Percentiles rank a stretch among this genome's conserved stretches.
phyloP scores from a whole-genome alignment of 2,329 filamentous ascomycete genomes.

The Alternaria longipes region DNA sequence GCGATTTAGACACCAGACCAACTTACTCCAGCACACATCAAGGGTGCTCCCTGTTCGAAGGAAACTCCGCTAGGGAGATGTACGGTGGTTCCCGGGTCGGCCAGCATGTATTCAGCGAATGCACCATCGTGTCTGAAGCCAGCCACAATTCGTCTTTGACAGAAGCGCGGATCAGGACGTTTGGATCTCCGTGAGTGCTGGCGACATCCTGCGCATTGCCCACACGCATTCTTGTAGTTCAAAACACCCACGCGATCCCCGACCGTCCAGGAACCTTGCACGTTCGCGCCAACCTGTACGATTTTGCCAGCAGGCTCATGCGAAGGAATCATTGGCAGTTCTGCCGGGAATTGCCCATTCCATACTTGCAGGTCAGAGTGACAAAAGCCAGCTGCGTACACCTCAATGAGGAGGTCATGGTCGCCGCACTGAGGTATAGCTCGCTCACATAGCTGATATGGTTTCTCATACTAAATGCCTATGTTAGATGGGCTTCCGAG shows the following conservation, averaged over 20 bases:
- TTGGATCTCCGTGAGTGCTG: constrained; percentile 21
- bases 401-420: constrained; percentile 32
- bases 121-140: constrained; percentile 45
- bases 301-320: constrained; percentile 48
- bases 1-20: background rate
- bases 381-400: constrained; percentile 40
- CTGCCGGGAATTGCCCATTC: constrained; percentile 33
- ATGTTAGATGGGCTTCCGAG: background rate
- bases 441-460: constrained; percentile 27
- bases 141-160: constrained; percentile 37
- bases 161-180: constrained; percentile 40
- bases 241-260: constrained; percentile 44
- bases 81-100: constrained; percentile 41
- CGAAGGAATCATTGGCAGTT: constrained; percentile 45
- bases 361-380: constrained; percentile 40
- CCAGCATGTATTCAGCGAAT: constrained; percentile 46
- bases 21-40: constrained; percentile 50
- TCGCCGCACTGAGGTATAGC: constrained; percentile 29
- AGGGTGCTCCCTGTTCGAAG: constrained; percentile 42
- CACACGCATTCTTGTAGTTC: constrained; percentile 40
- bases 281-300: constrained; percentile 36
- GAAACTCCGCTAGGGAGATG: constrained; percentile 32
- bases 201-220: constrained; percentile 31
- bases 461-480: constrained; percentile 21
- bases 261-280: constrained; percentile 36